Evolutionary conservation across 768 basidiomycete species (phyloP).

Genomic region (Phanerochaete sordida): DNA sequence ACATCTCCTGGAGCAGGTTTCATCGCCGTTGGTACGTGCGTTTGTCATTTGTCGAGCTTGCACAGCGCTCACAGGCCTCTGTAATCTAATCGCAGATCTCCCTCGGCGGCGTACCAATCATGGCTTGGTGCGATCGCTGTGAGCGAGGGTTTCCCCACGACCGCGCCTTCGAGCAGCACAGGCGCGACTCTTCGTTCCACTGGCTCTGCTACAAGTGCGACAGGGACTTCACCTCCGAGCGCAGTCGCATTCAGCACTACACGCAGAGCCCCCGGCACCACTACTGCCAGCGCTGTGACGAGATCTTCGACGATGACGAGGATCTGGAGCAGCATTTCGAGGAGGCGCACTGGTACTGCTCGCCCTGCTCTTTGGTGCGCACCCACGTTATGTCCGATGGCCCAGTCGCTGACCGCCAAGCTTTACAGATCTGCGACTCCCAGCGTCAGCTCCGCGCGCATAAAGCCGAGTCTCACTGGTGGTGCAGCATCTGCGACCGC

Average conservation of each 20-base stretch:
- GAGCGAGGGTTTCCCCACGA: slow-evolving; percentile 18
- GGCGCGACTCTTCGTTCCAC: slow-evolving; percentile 30
- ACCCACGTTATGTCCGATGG: no score
- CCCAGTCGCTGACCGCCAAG: no score
- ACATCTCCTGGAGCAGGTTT: no score
- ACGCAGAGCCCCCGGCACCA: slow-evolving; percentile 16
- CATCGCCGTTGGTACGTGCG: no score
- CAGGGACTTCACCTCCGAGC: slow-evolving; percentile 35
- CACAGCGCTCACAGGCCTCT: no score
- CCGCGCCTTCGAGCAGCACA: slow-evolving; percentile 24
- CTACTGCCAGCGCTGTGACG: slow-evolving; percentile 13
- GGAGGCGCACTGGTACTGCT: slow-evolving; percentile 10
- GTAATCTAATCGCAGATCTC: no score
- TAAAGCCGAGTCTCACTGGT: slow-evolving; percentile 1
- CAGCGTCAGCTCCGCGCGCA: slow-evolving; percentile 3
- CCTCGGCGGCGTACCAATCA: no score
- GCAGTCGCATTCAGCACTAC: slow-evolving; percentile 14
- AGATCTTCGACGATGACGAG: slow-evolving; percentile 8
- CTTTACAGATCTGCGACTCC: neutral
- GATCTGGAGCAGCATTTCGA: slow-evolving; percentile 11
- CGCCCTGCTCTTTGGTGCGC: neutral
- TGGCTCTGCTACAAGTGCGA: slow-evolving; percentile 44
- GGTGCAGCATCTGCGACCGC: slow-evolving; percentile 1
- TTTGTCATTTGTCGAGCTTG: no score
- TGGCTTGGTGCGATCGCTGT: slow-evolving; percentile 25